A percentile compares a stretch with the other conserved stretches of the same genome.
Conservation (phyloP, 768 basidiomycete species). For the Leccinum boreale region DNA sequence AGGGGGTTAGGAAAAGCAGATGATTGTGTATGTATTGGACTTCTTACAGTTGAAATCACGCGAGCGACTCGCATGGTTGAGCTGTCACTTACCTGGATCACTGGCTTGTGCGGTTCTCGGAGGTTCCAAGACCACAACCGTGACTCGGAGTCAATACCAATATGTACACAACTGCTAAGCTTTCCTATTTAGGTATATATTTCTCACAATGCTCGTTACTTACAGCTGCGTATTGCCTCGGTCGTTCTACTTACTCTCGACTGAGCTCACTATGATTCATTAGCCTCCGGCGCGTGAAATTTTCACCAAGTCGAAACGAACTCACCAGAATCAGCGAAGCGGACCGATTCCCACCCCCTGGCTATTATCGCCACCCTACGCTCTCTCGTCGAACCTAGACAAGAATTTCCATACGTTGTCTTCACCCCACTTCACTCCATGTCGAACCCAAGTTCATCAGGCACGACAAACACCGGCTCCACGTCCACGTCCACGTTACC, state of each 20-base stretch:
- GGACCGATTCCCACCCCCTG: background rate
- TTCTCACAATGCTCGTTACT: too few species aligned
- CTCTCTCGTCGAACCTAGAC: background rate
- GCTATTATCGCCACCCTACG: background rate
- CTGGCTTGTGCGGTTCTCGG: slow-evolving; percentile 62
- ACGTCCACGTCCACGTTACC: background rate
- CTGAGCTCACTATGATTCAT: too few species aligned
- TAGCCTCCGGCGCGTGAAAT: too few species aligned
- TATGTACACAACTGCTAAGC: too few species aligned
- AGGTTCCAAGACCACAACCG: slow-evolving; percentile 97
- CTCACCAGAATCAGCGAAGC: background rate
- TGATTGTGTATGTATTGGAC: background rate
- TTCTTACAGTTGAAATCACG: slow-evolving; percentile 51
- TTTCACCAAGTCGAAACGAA: background rate
- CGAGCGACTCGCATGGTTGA: background rate
- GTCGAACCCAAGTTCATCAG: background rate
- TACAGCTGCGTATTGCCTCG: too few species aligned
- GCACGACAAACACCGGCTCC: background rate
- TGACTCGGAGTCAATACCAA: slow-evolving; percentile 72
- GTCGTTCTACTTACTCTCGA: too few species aligned
- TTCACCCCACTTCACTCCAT: background rate
- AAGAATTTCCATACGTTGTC: background rate
- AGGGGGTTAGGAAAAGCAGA: background rate
- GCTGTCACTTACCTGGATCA: slow-evolving; percentile 46
- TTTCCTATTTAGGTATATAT: too few species aligned